Base-by-base conservation (phyloP, 139 green algal genomes). In the Ettlia oleoabundans region DNA sequence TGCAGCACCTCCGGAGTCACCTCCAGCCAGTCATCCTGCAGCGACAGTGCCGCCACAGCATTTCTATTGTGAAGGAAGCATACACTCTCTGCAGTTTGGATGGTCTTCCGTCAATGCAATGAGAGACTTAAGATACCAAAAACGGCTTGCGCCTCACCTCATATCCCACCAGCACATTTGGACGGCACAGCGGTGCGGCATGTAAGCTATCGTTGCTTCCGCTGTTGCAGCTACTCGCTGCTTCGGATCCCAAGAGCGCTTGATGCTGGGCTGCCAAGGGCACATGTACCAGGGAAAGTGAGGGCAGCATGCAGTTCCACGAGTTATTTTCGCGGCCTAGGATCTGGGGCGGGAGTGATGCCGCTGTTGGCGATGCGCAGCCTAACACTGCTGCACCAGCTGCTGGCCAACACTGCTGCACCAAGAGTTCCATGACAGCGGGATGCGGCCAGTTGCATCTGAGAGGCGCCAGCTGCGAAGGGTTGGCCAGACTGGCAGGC, bases 21-120 rank as follows among this genome's bases (percentile, higher is more conserved):
- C 35, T 85, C 81, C 42, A 85, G 71, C 81, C 81, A 85, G 62
- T 85, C 81, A 0, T 76, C 81, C 81, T 85, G 80, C 43, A 24
- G 22, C 5, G 7, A 41, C 13, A 41, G n/a, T n/a, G n/a, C n/a
- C n/a, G n/a, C n/a, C n/a, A n/a, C n/a, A n/a, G n/a, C n/a, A n/a
- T n/a, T n/a, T n/a, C n/a, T n/a, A n/a, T n/a, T n/a, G n/a, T n/a
- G n/a, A n/a, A n/a, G n/a, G n/a, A n/a, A n/a, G n/a, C n/a, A n/a
- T n/a, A n/a, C n/a, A n/a, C n/a, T n/a, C n/a, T n/a, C n/a, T n/a
- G n/a, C n/a, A n/a, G n/a, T n/a, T n/a, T n/a, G n/a, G n/a, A n/a
- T n/a, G n/a, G n/a, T n/a, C n/a, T n/a, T n/a, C n/a, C n/a, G n/a
- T n/a, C n/a, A n/a, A n/a, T n/a, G n/a, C n/a, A n/a, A n/a, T n/a